These are phyloP conservation scores for Endogone sp. DNA, from an alignment of 192 early-diverging fungal species.

Conservation along the genomic window DNA sequence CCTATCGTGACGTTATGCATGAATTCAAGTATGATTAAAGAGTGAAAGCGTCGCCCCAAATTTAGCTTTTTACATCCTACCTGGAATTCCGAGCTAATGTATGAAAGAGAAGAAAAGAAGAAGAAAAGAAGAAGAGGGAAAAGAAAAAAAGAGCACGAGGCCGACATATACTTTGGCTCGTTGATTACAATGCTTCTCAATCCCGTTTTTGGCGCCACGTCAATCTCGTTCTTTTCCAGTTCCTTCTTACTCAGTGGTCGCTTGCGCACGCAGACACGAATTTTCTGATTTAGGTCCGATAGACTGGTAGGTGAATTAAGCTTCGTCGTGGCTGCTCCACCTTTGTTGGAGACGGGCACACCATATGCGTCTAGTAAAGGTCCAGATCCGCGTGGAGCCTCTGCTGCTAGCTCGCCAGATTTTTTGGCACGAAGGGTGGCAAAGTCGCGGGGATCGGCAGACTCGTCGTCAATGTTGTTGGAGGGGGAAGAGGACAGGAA, in stretches of 20 bases:
- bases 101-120: neutral
- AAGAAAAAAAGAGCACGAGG: neutral
- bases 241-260: slow-evolving; percentile 91
- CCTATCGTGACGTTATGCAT: slow-evolving; percentile 34
- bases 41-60: too few species aligned
- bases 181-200: slow-evolving; percentile 76
- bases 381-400: slow-evolving; percentile 24
- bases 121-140: slow-evolving; percentile 1
- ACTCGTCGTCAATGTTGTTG: slow-evolving; percentile 1
- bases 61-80: too few species aligned
- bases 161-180: slow-evolving; percentile 81
- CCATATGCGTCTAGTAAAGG: slow-evolving; percentile 75
- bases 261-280: slow-evolving; percentile 97
- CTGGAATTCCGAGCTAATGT: slow-evolving; percentile 2
- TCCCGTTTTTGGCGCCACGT: slow-evolving; percentile 69
- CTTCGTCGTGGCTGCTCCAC: neutral
- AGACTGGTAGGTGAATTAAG: slow-evolving; percentile 17
- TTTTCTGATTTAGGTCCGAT: slow-evolving; percentile 73
- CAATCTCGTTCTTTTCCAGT: slow-evolving; percentile 71
- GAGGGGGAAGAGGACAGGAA: slow-evolving; percentile 1
- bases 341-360: slow-evolving; percentile 40
- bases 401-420: slow-evolving; percentile 12
- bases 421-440: neutral
- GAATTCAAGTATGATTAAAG: neutral
- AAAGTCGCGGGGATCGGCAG: neutral